A percentile compares a stretch with the other conserved stretches of the same genome.
phyloP scores from a whole-genome alignment of 345 rosid genomes.

The Litchi chinensis region DNA sequence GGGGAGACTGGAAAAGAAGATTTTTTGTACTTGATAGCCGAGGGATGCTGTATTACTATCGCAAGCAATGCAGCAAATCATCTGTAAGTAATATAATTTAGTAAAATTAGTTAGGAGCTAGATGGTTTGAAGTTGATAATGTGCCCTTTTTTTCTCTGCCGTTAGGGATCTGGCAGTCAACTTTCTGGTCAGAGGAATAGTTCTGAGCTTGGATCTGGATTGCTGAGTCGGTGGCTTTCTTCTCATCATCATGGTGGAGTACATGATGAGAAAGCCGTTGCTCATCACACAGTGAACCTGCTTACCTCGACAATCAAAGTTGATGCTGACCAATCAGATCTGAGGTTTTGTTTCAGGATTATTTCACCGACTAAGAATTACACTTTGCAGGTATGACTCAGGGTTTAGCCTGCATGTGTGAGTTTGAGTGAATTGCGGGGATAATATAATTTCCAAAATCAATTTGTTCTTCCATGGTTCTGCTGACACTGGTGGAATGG shows the following conservation, averaged over 20 bases:
- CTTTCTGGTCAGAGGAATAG: slow-evolving; percentile 85
- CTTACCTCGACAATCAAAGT: slow-evolving; percentile 98
- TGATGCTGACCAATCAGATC: slow-evolving; percentile 96
- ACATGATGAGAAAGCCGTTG: slow-evolving; percentile 97
- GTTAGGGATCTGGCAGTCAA: slow-evolving; percentile 77
- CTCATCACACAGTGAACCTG: slow-evolving; percentile 98
- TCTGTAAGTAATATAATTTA: slow-evolving; percentile 61
- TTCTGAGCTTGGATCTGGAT: slow-evolving; percentile 96
- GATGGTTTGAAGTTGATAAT: slow-evolving; percentile 19
- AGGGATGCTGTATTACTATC: slow-evolving; percentile 96
- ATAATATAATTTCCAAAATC: slow-evolving; percentile 12
- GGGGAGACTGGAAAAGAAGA: slow-evolving; percentile 99
- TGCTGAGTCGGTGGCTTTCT: slow-evolving; percentile 95
- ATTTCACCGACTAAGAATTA: slow-evolving; percentile 97
- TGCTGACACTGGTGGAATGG: neutral
- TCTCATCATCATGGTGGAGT: slow-evolving; percentile 93
- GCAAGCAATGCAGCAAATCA: slow-evolving; percentile 85
- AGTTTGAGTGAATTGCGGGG: slow-evolving; percentile 3
- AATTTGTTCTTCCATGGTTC: slow-evolving; percentile 4
- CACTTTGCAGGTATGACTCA: slow-evolving; percentile 87
- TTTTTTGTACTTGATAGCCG: slow-evolving; percentile 99
- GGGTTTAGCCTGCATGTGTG: slow-evolving; percentile 26
- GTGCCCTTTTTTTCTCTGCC: neutral
- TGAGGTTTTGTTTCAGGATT: slow-evolving; percentile 97
- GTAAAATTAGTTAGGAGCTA: neutral